phyloP scores from a whole-genome alignment of 2,329 filamentous ascomycete genomes.

The Epichloe bromicola region DNA sequence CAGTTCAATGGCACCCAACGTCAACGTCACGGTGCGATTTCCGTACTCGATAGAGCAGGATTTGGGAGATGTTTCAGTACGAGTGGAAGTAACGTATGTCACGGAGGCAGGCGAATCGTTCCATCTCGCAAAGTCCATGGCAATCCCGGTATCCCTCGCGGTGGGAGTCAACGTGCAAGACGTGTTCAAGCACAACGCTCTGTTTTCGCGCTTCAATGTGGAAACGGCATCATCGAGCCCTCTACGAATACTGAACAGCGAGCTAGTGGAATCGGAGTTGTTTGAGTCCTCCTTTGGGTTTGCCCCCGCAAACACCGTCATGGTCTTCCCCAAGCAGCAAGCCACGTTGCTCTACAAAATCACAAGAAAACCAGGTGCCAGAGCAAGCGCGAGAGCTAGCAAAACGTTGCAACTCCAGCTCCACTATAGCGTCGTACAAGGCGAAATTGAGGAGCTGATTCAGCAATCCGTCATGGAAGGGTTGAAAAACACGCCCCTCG shows the following conservation, averaged over 20 bases:
- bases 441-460: slow-evolving; percentile 50
- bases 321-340: slow-evolving; percentile 71
- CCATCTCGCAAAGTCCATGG: slow-evolving; percentile 34
- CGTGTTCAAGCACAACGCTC: slow-evolving; percentile 68
- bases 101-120: slow-evolving; percentile 45
- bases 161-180: slow-evolving; percentile 95
- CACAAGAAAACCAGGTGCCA: slow-evolving; percentile 35
- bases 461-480: slow-evolving; percentile 27
- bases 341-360: slow-evolving; percentile 74
- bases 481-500: slow-evolving; percentile 27
- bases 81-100: slow-evolving; percentile 62
- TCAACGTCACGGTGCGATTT: slow-evolving; percentile 46
- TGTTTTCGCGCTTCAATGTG: slow-evolving; percentile 87
- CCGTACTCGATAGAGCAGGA: slow-evolving; percentile 80
- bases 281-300: slow-evolving; percentile 53
- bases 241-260: slow-evolving; percentile 57
- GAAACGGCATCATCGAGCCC: slow-evolving; percentile 68
- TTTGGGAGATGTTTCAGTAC: slow-evolving; percentile 55
- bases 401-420: slow-evolving; percentile 55
- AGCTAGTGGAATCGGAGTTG: slow-evolving; percentile 55
- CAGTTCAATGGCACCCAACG: slow-evolving; percentile 29
- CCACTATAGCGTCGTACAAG: slow-evolving; percentile 62
- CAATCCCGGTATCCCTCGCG: slow-evolving; percentile 61
- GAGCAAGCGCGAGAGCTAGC: slow-evolving; percentile 16
- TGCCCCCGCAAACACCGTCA: slow-evolving; percentile 36